These are phyloP conservation scores for Xylaria intraflava DNA, from an alignment of 495 filamentous ascomycete species.

Conservation along the genomic window DNA sequence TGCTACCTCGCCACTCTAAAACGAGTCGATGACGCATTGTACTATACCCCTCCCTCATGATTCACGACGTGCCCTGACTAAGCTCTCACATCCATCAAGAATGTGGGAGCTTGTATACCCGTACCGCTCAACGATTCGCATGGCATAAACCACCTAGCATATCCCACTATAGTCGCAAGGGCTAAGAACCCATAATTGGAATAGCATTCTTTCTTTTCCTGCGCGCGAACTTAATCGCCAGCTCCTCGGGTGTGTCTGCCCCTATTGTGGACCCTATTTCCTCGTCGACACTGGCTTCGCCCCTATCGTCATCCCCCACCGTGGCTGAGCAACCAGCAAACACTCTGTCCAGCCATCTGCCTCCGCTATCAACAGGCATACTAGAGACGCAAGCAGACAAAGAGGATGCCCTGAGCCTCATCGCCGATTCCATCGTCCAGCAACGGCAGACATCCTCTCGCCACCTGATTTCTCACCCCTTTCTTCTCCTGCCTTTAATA, in stretches of 20 bases:
- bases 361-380: slow-evolving; percentile 33
- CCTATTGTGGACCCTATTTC: slow-evolving; percentile 36
- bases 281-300: slow-evolving; percentile 22
- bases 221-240: slow-evolving; percentile 49
- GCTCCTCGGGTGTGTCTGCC: slow-evolving; percentile 38
- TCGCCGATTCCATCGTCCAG: slow-evolving; percentile 43
- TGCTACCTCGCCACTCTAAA: not conserved
- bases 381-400: slow-evolving; percentile 32
- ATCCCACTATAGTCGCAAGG: too few relatives aligned
- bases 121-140: not conserved
- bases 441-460: slow-evolving; percentile 37
- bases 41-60: not conserved
- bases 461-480: slow-evolving; percentile 35
- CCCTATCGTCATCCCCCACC: slow-evolving; percentile 25
- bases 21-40: not conserved
- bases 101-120: not conserved
- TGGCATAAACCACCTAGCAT: too few relatives aligned
- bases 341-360: slow-evolving; percentile 28
- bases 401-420: slow-evolving; percentile 34
- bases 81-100: not conserved
- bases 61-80: not conserved
- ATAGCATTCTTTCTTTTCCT: slow-evolving; percentile 53
- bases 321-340: slow-evolving; percentile 17
- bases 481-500: slow-evolving; percentile 26
- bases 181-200: slow-evolving; percentile 12